Base-by-base conservation (phyloP, 306 rosid genomes). In the Cucurbita argyrosperma region DNA sequence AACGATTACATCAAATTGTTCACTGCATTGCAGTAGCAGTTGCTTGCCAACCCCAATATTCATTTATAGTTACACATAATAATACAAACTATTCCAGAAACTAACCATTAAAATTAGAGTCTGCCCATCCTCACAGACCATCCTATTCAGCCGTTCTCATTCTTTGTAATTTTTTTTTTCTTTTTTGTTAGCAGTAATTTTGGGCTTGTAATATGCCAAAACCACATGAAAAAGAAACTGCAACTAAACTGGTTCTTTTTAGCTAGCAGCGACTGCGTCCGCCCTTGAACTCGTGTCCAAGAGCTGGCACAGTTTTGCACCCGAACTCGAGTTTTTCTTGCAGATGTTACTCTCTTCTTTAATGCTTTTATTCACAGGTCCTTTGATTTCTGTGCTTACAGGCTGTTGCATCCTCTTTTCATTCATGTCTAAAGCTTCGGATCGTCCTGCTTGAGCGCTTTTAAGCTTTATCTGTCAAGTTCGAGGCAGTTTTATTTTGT, bases 121-220 rank as follows among this genome's bases (percentile, higher is more conserved):
- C 65, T 40, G 62, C 65, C 13, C 64, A 38, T 51, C 11, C 39
- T 77, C 46, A 70, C 60, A 51, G 74, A 52, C 74, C 51, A 42
- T 76, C 67, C 82, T 66, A 77, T 74, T 80, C 80, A 82, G 80
- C 77, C 76, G 83, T 74, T 83, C 85, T 78, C 77, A 83, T 71
- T 75, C 80, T 78, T 49, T 75, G 81, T 73, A 80, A 83, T 50
- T 50, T 50, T 5, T 40, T 40, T 76, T 26, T 50, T 40, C 4
- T 40, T 76, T 87, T 76, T 83, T 74, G 95, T 88, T 83, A 91
- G 96, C 83, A 78, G 90, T 83, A 89, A 81, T 89, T 89, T 87
- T 89, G 99, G 92, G 77, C 96, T 85, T 77, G 79, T 83, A 89
- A 94, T 89, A 89, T 87, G 96, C 97, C 99, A 94, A 91, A 94